Evolutionary conservation across 129 eudicot species (phyloP), one percentile per base, ranked within the genome.

Genomic region (Mikania micrantha): DNA sequence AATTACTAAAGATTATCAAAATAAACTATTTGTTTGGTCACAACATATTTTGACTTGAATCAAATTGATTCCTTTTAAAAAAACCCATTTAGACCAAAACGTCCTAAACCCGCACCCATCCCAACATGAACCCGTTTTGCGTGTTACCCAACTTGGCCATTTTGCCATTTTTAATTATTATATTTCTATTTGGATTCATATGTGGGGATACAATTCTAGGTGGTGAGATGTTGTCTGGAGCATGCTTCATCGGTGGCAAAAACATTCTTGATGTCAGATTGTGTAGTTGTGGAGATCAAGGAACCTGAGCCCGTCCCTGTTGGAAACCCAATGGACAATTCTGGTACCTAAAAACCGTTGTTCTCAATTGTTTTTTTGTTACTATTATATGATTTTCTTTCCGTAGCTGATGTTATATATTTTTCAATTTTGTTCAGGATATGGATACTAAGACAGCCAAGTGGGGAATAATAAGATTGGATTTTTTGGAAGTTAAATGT

Each of bases 241-340:
- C 95, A 91, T 64, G 95, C 95, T 24, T 77, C 95, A 7, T 91
- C 97, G 0, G 95, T 87, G 31, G 95, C 95, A 1, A 91, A 91
- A 73, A 91, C 95, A 35, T 91, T 91, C 56, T 83, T 87, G 86
- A 91, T 85, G 95, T 91, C 97, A 0, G 97, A 91, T 59, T 85
- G 95, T 75, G 97, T 91, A 24, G 97, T 91, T 9, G 95, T 91
- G 29, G 95, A 91, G 84, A 91, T 91, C 47, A 91, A 91, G 80
- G 97, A 87, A 80, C 90, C 95, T 27, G 97, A 85, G 68, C 76
- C 90, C 1, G 82, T 36, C 10, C 60, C 76, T 67, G 85, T 79
- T 7, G 90, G 80, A 40, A 87, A 77, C 85, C 95, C 97, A 3
- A 91, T 85, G 95, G 95, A 87, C 73, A 91, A 87, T 67, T 87